Evolutionary conservation across 169 alveolate genomes (phyloP), one percentile per base, ranked within the genome.

Genomic region (Cardiosporidium cionae): DNA sequence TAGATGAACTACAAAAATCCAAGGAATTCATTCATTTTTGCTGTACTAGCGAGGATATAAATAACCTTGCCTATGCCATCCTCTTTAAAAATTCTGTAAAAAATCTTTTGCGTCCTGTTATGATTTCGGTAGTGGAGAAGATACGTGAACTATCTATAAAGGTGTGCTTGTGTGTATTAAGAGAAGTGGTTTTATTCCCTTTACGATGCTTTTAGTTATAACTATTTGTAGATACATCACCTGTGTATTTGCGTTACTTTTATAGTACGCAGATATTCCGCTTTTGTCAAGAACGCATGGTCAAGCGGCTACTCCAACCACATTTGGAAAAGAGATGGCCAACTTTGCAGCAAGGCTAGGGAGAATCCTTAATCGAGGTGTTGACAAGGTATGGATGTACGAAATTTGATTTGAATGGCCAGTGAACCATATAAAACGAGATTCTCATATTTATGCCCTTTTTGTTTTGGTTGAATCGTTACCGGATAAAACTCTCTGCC

Each of bases 261-360:
- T 65, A 29, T 74, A 90, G 83, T 82, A 87, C 72, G 91, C 98
- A 4, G 84, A 84, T 52, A 76, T 84, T 25, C 91, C 99, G 0
- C 87, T 96, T 92, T 84, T 96, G 70, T 78, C 95, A 7, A 87
- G 96, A 74, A 96, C 99, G 7, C 99, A 96, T 76, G 99, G 99
- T 7, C 96, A 96, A 78, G 94, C 98, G 3, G 99, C 99, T 23
- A 83, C 97, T 34, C 97, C 98, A 3, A 93, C 98, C 16, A 96
- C 99, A 0, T 89, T 96, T 27, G 99, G 99, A 37, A 74, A 74
- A 27, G 81, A 74, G 36, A 62, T 74, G 29, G 81, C 75, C 23
- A 66, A 62, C 7, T 74, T 35, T 27, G 33, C 23, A 23, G 52
- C 36, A 28, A 9, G 81, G 1, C 16, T 74, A 4, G 32, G 32